Evolutionary conservation across 805 yeast genomes (phyloP).

Genomic region (Lachancea sp.): DNA sequence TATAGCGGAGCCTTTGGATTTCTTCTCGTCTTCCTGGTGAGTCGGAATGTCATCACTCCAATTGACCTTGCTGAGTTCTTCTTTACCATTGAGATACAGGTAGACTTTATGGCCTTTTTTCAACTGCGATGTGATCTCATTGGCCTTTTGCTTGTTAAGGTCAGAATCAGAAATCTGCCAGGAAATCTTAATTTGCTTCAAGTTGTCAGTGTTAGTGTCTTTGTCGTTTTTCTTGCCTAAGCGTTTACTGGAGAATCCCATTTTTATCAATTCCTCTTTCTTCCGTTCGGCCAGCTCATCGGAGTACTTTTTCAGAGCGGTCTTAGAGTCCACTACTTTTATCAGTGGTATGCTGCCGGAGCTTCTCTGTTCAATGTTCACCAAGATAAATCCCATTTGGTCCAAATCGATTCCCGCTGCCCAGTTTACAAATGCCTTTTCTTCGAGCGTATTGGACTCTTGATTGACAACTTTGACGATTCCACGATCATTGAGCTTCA

Average conservation of each 20-base stretch:
- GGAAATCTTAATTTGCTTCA: conserved; percentile 45
- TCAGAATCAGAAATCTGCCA: conserved; percentile 55
- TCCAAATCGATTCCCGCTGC: conserved; percentile 24
- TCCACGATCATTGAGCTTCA: conserved; percentile 23
- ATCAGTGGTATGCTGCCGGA: conserved; percentile 21
- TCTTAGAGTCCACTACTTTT: conserved; percentile 21
- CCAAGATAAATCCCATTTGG: conserved; percentile 22
- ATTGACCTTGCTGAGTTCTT: conserved; percentile 15
- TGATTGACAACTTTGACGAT: conserved; percentile 19
- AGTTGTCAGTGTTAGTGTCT: conserved; percentile 24
- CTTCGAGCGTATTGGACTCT: conserved; percentile 17
- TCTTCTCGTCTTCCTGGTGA: conserved; percentile 4
- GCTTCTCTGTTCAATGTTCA: conserved; percentile 14
- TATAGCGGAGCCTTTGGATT: conserved; percentile 9
- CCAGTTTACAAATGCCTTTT: conserved; percentile 19
- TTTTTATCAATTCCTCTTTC: conserved; percentile 19
- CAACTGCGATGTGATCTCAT: conserved; percentile 42
- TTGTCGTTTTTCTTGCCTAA: conserved; percentile 10
- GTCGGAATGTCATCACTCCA: conserved; percentile 28
- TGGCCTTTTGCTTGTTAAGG: conserved; percentile 44
- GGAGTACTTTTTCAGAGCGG: conserved; percentile 25
- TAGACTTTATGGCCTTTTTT: conserved; percentile 39
- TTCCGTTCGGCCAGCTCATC: conserved; percentile 25
- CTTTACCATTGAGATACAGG: conserved; percentile 38
- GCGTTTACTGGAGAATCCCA: conserved; percentile 17